Evolutionary conservation across 139 green algal species (phyloP).

Genomic region (Axilococcus clingmanii): DNA sequence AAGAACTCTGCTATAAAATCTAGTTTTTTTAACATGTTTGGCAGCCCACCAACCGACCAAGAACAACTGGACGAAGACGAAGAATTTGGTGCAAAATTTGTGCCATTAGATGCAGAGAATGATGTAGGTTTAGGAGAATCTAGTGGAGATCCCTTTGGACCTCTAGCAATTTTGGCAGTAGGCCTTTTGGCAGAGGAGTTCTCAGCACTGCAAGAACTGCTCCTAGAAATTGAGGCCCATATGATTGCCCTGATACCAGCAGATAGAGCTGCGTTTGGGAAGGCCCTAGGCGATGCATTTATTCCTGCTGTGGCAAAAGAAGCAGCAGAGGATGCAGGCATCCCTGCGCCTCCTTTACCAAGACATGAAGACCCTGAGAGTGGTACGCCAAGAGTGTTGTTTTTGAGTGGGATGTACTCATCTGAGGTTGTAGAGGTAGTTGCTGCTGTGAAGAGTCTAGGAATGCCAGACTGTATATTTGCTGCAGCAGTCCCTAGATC

Average conservation of each 20-base stretch:
- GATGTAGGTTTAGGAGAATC: constrained; percentile 1
- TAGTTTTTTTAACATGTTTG: constrained; percentile 1
- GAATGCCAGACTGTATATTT: constrained; percentile 7
- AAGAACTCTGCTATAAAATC: too few relatives aligned
- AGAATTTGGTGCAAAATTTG: constrained; percentile 3
- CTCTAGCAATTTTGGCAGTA: constrained; percentile 5
- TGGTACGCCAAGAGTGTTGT: neutral
- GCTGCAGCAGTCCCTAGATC: constrained; percentile 11
- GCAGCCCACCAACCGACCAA: neutral
- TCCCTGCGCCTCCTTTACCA: too few relatives aligned
- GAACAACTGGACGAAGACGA: neutral
- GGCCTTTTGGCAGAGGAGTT: constrained; percentile 5
- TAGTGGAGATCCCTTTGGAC: constrained; percentile 5
- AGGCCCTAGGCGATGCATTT: constrained; percentile 8
- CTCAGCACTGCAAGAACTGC: constrained; percentile 2
- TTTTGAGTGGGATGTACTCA: constrained; percentile 9
- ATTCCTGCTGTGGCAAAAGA: too few relatives aligned
- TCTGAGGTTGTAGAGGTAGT: constrained; percentile 9
- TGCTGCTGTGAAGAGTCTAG: constrained; percentile 1
- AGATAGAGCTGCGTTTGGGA: neutral
- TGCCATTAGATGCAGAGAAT: constrained; percentile 1
- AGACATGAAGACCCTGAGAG: neutral
- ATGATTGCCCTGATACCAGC: constrained; percentile 2
- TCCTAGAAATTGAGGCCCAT: constrained; percentile 6
- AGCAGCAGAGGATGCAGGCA: too few relatives aligned